phyloP scores from a whole-genome alignment of 345 rosid genomes.

The Sonneratia alba region DNA sequence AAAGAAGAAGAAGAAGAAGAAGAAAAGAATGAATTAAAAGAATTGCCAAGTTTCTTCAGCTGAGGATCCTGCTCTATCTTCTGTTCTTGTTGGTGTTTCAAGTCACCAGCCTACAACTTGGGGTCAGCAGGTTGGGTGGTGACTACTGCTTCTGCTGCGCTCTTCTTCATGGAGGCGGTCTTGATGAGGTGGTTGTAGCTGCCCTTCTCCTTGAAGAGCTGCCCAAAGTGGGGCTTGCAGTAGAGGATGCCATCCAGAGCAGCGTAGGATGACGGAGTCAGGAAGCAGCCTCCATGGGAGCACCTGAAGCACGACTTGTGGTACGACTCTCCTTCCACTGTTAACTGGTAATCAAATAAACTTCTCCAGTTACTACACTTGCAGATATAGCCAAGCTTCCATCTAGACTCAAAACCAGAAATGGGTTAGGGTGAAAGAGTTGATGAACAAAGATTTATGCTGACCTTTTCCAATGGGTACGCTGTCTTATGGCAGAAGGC shows the following conservation, averaged over 20 bases:
- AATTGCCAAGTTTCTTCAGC: neutral
- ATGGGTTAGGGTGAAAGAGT: neutral
- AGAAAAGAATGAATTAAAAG: neutral
- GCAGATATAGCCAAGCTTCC: neutral
- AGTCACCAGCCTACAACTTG: neutral
- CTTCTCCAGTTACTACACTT: neutral
- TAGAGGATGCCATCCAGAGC: slow-evolving; percentile 40
- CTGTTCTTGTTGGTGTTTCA: neutral
- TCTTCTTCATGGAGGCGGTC: slow-evolving; percentile 20
- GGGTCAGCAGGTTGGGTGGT: neutral
- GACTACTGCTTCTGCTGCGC: neutral
- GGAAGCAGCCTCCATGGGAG: slow-evolving; percentile 38
- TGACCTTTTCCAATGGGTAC: slow-evolving; percentile 45
- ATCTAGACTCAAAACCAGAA: neutral
- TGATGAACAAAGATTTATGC: neutral
- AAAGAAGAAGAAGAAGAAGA: too few relatives aligned
- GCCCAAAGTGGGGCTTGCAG: slow-evolving; percentile 46
- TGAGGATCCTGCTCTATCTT: neutral
- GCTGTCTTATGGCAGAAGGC: slow-evolving; percentile 32
- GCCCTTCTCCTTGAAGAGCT: slow-evolving; percentile 48
- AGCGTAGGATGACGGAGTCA: slow-evolving; percentile 38
- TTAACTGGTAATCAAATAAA: slow-evolving; percentile 18
- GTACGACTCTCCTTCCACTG: slow-evolving; percentile 38
- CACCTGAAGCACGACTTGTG: slow-evolving; percentile 55
- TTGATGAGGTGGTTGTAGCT: slow-evolving; percentile 29